Conservation (phyloP, 176 grass and related monocot species). For the Secale cereale region DNA sequence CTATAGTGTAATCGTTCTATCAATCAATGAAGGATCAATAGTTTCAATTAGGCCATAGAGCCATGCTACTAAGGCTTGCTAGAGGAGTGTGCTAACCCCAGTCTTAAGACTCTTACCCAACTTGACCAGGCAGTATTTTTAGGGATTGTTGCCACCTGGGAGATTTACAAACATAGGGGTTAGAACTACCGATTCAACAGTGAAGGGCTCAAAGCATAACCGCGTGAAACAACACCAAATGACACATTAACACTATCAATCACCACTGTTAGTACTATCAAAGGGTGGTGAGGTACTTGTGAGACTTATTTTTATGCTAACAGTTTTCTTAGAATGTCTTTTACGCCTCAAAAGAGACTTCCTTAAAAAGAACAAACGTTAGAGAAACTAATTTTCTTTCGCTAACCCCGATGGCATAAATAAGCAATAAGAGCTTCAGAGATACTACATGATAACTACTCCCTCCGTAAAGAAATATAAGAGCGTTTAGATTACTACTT, state of each 20-base stretch:
- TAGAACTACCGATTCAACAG: slow-evolving; percentile 5
- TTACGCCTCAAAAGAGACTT: background rate
- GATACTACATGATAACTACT: background rate
- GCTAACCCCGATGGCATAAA: background rate
- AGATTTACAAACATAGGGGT: background rate
- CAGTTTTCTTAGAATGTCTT: background rate
- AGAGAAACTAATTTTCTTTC: background rate
- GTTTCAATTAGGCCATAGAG: background rate
- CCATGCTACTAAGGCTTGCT: background rate
- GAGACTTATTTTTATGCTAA: background rate
- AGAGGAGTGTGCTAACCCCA: background rate
- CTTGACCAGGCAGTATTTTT: background rate
- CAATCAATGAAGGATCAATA: background rate
- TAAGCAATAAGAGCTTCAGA: background rate
- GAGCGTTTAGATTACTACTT: no score
- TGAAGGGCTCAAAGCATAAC: slow-evolving; percentile 1
- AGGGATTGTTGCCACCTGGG: background rate
- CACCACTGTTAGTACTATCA: background rate
- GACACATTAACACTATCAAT: background rate
- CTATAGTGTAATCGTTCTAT: background rate
- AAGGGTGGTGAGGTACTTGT: background rate
- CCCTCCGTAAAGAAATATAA: no score
- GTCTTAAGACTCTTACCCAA: background rate
- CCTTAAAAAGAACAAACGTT: background rate
- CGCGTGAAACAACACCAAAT: background rate